Percentiles rank a stretch among this genome's conserved stretches.
Conservation (phyloP, 768 basidiomycete genomes). For the Phanerochaete sordida region DNA sequence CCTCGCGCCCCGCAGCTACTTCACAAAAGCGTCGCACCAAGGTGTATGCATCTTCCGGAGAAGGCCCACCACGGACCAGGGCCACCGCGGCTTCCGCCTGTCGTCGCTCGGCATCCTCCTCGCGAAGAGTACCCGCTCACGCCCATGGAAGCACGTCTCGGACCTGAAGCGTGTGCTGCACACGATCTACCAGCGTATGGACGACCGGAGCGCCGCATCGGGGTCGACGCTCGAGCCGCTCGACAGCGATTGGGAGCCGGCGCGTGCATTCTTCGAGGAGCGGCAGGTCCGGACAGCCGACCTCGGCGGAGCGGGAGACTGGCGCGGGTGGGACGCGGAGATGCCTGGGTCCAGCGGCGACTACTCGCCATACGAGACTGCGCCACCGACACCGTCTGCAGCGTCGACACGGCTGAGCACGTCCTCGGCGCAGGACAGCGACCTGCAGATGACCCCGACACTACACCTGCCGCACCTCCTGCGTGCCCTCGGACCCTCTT, state of each 20-base stretch:
- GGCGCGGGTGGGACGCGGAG: constrained; percentile 69
- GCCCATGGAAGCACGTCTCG: constrained; percentile 73
- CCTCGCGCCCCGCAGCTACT: constrained; percentile 47
- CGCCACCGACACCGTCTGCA: neutral
- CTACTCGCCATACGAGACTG: neutral
- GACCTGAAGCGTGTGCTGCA: constrained; percentile 59
- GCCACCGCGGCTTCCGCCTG: constrained; percentile 77
- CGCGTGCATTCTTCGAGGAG: constrained; percentile 60
- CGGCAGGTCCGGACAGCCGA: constrained; percentile 48
- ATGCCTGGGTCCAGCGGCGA: constrained; percentile 25
- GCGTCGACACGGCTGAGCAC: neutral
- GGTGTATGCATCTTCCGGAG: constrained; percentile 77
- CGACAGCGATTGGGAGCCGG: constrained; percentile 62
- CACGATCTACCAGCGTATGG: constrained; percentile 48
- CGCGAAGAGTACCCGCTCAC: constrained; percentile 56
- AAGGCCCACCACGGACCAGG: constrained; percentile 61
- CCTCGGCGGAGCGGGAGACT: constrained; percentile 54
- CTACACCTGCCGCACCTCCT: constrained; percentile 73
- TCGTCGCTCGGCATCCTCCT: constrained; percentile 76
- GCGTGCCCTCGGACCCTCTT: constrained; percentile 74
- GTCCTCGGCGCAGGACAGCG: neutral
- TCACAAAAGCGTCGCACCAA: constrained; percentile 62
- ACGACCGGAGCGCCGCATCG: constrained; percentile 27
- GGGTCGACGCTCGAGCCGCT: constrained; percentile 35
- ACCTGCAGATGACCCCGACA: constrained; percentile 42